phyloP scores from a whole-genome alignment of 768 basidiomycete genomes.

The Mycena metata region DNA sequence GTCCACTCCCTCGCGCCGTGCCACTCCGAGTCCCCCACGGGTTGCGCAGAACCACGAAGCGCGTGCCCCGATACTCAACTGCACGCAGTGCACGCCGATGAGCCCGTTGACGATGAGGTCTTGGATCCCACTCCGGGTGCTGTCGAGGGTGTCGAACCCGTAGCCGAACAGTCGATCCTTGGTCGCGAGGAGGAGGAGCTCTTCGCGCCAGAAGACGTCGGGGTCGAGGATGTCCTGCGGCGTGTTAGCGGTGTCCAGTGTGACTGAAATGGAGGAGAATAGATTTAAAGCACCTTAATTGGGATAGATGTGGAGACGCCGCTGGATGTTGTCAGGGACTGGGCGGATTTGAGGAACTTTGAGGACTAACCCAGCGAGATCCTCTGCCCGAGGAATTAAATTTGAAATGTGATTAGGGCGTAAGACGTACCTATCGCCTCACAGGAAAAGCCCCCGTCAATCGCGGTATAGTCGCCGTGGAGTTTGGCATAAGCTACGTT shows the following conservation, averaged over 20 bases:
- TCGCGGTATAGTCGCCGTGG: slow-evolving; percentile 59
- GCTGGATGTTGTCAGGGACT: slow-evolving; percentile 39
- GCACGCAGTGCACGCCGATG: slow-evolving; percentile 59
- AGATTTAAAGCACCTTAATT: slow-evolving; percentile 54
- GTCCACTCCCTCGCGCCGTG: slow-evolving; percentile 66
- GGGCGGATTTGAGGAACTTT: background rate
- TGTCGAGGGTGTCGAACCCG: slow-evolving; percentile 55
- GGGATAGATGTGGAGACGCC: slow-evolving; percentile 60
- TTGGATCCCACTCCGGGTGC: slow-evolving; percentile 48
- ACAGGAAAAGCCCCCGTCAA: slow-evolving; percentile 53
- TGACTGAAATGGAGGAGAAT: no score
- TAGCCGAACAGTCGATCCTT: slow-evolving; percentile 68
- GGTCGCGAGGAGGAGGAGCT: slow-evolving; percentile 63
- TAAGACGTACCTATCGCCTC: slow-evolving; percentile 55
- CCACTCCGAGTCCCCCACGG: slow-evolving; percentile 66
- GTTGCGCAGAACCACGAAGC: slow-evolving; percentile 64
- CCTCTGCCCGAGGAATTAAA: slow-evolving; percentile 47
- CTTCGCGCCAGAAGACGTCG: slow-evolving; percentile 68
- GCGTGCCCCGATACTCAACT: slow-evolving; percentile 58
- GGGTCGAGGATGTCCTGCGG: slow-evolving; percentile 61
- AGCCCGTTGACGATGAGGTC: slow-evolving; percentile 52
- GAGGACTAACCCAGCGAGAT: slow-evolving; percentile 65
- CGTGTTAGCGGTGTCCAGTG: background rate
- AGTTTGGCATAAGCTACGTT: slow-evolving; percentile 67
- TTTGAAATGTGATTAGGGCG: background rate